phyloP scores from a whole-genome alignment of 176 grass and related monocot species.

The Juncus effusus region DNA sequence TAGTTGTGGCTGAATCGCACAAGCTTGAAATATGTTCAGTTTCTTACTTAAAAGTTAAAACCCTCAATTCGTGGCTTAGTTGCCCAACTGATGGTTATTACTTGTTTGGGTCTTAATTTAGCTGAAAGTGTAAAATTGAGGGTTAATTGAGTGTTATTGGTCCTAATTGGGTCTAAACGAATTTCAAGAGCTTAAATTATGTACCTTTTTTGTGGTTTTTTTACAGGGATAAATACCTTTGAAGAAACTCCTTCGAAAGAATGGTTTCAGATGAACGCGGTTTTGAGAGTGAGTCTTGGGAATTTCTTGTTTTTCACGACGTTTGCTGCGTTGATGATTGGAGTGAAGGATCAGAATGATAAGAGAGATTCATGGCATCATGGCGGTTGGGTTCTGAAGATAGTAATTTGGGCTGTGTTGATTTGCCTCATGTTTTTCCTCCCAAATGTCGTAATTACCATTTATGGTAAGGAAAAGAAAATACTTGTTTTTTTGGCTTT shows the following conservation, averaged over 20 bases:
- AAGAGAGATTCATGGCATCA: slow-evolving; percentile 83
- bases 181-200: no score
- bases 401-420: slow-evolving; percentile 76
- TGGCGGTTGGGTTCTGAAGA: slow-evolving; percentile 84
- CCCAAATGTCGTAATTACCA: slow-evolving; percentile 69
- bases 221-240: slow-evolving; percentile 56
- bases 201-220: neutral
- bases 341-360: slow-evolving; percentile 90
- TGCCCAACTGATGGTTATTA: no score
- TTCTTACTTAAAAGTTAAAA: no score
- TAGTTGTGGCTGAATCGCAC: no score
- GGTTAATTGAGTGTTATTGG: no score
- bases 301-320: slow-evolving; percentile 90
- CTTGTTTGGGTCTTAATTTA: no score
- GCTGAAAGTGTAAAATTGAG: no score
- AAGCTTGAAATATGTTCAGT: no score
- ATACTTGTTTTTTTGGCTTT: neutral
- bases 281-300: slow-evolving; percentile 84
- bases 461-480: slow-evolving; percentile 58
- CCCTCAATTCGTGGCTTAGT: no score
- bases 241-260: slow-evolving; percentile 43
- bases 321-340: slow-evolving; percentile 87
- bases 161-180: no score
- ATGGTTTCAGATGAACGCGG: slow-evolving; percentile 94
- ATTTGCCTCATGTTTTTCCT: slow-evolving; percentile 88